phyloP scores from a whole-genome alignment of 2,329 filamentous ascomycete species.

The Neurospora crassa region DNA sequence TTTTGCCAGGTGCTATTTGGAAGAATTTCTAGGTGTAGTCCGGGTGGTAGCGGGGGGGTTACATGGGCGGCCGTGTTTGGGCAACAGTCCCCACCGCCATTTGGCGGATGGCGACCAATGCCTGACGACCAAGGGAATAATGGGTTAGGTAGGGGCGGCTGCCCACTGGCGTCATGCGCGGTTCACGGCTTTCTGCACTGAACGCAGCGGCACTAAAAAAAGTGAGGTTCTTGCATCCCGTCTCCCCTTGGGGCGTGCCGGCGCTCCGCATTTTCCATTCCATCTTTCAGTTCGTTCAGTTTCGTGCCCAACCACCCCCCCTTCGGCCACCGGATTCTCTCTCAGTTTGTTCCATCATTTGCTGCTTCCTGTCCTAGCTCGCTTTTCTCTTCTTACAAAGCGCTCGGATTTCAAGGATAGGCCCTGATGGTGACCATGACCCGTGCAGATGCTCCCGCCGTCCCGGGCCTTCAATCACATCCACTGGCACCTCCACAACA shows the following conservation, averaged over 20 bases:
- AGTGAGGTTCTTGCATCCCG: neutral
- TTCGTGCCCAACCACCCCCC: neutral
- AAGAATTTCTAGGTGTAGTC: neutral
- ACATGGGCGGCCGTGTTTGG: neutral
- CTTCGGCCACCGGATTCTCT: neutral
- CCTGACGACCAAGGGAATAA: neutral
- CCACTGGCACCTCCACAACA: neutral
- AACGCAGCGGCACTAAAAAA: neutral
- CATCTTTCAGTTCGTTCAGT: neutral
- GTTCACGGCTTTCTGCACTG: neutral
- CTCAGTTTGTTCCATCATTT: neutral
- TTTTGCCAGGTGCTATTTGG: too few relatives aligned
- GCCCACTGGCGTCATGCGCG: neutral
- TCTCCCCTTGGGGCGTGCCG: neutral
- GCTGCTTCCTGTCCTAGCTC: neutral
- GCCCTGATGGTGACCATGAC: slow-evolving; percentile 6
- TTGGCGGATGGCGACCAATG: neutral
- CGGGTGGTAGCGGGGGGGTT: neutral
- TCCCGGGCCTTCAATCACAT: slow-evolving; percentile 4
- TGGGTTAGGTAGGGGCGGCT: neutral
- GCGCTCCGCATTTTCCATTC: neutral
- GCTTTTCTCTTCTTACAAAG: neutral
- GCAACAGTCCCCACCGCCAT: neutral
- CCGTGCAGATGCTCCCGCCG: slow-evolving; percentile 18
- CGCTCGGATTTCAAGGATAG: neutral